Base-by-base conservation (phyloP, 2,329 filamentous ascomycete species). In the Aureobasidium lini region DNA sequence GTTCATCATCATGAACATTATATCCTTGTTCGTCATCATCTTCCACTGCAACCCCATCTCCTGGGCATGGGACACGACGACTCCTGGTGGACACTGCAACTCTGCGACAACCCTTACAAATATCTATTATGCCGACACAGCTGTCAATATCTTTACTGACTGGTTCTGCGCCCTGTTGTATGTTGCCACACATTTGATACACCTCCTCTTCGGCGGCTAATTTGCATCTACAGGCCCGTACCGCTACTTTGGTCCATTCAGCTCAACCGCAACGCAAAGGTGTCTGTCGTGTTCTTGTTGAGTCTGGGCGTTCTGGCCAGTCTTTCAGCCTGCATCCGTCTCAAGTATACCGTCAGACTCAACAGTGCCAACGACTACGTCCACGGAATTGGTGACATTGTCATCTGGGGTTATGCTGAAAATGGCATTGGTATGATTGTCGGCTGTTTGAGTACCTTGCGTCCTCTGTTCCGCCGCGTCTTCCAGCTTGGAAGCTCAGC, bases 211-310 rank as follows among this genome's bases (percentile, higher is more conserved):
- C 37, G 9, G 28, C 15, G 15, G 15, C 31, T 44, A n/a, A 54
- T 29, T 5, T 28, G 13, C 11, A 15, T 43, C 29, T 40, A 56
- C 36, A 69, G 67, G 49, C 76, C 75, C 0, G 68, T 77, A 28
- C 73, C 73, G 0, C 69, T 77, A 2, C 68, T 77, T 11, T 76
- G 74, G 74, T 70, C 69, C 31, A 66, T 77, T 0, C 71, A 76
- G 50, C 67, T 78, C 47, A 76, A 75, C 61, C 62, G 64, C 3
- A 72, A 74, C 52, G 71, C 74, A 0, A 76, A 74, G 53, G 61
- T 77, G 23, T 73, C 75, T 0, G 68, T 71, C 31, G 68, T 72
- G 16, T 66, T 68, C 11, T 66, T 75, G 3, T 63, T 75, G 6
- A 70, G 71, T 16, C 66, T 75, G 0, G 73, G 73, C 61, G 66